These are phyloP conservation scores for Neonectria sp. DNA, from an alignment of 2,329 filamentous ascomycete species.

Conservation along the genomic window DNA sequence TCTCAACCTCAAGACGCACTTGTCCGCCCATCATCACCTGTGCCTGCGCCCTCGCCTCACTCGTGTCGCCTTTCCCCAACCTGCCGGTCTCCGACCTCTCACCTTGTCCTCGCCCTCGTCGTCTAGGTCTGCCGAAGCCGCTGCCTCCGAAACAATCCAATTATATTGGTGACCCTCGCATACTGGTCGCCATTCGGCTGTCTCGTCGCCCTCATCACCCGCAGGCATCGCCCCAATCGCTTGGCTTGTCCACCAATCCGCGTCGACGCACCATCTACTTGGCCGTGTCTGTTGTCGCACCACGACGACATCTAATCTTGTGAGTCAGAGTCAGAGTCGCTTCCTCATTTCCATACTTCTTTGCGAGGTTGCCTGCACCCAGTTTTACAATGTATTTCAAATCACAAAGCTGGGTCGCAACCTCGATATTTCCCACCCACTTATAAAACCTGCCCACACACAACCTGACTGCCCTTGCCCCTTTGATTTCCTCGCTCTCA, in stretches of 20 bases:
- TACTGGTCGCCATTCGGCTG: constrained; percentile 52
- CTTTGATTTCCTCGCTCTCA: not conserved
- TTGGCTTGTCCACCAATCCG: constrained; percentile 39
- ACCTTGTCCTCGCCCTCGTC: constrained; percentile 44
- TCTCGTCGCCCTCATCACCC: constrained; percentile 41
- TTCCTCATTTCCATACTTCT: constrained; percentile 38
- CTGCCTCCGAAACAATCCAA: constrained; percentile 51
- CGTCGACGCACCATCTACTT: constrained; percentile 38
- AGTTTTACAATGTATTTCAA: constrained; percentile 18
- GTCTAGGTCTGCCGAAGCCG: constrained; percentile 43
- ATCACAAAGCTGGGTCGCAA: constrained; percentile 24
- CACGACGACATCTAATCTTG: constrained; percentile 47
- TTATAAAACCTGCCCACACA: constrained; percentile 22
- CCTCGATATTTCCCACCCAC: not conserved
- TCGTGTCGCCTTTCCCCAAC: constrained; percentile 52
- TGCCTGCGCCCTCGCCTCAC: constrained; percentile 50
- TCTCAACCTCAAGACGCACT: constrained; percentile 39
- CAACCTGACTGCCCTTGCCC: not conserved
- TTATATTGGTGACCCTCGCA: constrained; percentile 55
- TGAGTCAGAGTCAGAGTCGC: constrained; percentile 57
- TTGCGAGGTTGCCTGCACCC: constrained; percentile 26
- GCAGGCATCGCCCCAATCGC: constrained; percentile 36
- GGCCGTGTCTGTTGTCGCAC: constrained; percentile 47
- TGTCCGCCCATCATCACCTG: constrained; percentile 41
- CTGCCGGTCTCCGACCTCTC: constrained; percentile 52